Evolutionary conservation across 345 rosid genomes (phyloP).

Genomic region (Eucalyptus camaldulensis): DNA sequence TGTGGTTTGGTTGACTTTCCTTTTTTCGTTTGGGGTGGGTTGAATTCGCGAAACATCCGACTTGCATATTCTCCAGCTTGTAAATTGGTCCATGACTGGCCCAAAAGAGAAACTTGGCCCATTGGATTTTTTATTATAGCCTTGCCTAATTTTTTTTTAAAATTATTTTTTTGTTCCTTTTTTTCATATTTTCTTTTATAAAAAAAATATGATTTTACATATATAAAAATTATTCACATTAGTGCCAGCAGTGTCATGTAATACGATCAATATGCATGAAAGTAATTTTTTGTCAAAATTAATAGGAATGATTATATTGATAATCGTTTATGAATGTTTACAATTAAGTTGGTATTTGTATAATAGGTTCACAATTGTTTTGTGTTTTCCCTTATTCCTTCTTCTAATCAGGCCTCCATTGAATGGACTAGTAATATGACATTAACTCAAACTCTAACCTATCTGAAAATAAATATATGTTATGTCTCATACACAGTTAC

Average conservation of each 20-base stretch:
- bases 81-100: neutral
- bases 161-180: too few species aligned
- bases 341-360: too few species aligned
- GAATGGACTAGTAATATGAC: neutral
- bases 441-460: neutral
- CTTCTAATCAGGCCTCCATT: neutral
- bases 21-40: neutral
- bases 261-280: accelerated
- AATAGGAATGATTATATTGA: accelerated
- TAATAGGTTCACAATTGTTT: too few species aligned
- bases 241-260: accelerated
- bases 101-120: neutral
- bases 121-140: neutral
- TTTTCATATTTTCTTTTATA: too few species aligned
- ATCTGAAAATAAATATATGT: neutral
- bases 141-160: neutral
- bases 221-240: accelerated
- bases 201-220: too few species aligned
- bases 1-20: neutral
- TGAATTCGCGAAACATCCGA: neutral
- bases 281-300: too few species aligned
- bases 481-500: neutral
- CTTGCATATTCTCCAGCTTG: neutral
- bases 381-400: neutral
- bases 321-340: too few species aligned